A percentile compares a stretch with the other conserved stretches of the same genome.
phyloP scores from a whole-genome alignment of 257 asterid species.

The Rhazya stricta region DNA sequence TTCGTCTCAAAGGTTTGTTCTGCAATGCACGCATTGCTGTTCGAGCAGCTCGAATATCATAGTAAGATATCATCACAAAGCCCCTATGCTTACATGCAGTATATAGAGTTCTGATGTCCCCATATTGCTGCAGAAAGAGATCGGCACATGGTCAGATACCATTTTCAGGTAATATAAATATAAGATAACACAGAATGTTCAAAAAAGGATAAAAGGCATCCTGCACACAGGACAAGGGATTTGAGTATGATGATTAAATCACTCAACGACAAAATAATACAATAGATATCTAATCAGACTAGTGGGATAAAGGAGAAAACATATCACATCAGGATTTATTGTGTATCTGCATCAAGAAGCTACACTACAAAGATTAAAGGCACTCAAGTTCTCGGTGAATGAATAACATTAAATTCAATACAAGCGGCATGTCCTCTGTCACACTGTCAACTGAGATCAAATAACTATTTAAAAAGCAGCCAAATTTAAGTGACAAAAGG shows the following conservation, averaged over 20 bases:
- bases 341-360: background rate
- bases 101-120: conserved; percentile 90
- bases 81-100: conserved; percentile 98
- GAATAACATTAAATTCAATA: background rate
- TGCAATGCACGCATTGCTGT: conserved; percentile 82
- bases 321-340: background rate
- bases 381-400: background rate
- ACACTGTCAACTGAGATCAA: background rate
- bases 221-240: background rate
- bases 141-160: background rate
- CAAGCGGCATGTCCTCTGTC: background rate
- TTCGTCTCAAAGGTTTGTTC: conserved; percentile 82
- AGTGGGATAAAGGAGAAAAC: background rate
- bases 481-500: background rate
- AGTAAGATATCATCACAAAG: conserved; percentile 98
- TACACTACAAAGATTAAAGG: background rate
- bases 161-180: background rate
- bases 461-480: background rate
- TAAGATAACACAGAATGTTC: background rate
- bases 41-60: conserved; percentile 97
- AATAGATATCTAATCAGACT: background rate
- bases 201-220: background rate
- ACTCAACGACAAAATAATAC: background rate
- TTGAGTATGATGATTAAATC: background rate
- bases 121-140: conserved; percentile 66